Evolutionary conservation across 805 yeast genomes (phyloP).

Genomic region (Myxozyma kluyveri): DNA sequence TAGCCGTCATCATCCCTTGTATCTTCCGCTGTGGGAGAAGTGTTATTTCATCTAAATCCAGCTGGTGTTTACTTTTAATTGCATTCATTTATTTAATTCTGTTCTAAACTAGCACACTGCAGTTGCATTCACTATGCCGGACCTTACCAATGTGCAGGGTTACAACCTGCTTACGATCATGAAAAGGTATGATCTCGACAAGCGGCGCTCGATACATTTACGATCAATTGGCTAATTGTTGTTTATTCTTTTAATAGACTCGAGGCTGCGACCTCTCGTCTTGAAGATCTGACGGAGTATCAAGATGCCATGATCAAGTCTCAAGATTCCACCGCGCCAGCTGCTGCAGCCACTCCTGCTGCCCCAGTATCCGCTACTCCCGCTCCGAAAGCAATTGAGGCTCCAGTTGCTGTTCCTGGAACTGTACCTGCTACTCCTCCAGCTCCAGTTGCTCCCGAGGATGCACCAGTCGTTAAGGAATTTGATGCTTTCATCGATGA

Average conservation of each 20-base stretch:
- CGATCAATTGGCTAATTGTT: background rate
- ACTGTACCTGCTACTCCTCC: constrained; percentile 32
- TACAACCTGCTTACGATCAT: constrained; percentile 78
- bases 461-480: constrained; percentile 30
- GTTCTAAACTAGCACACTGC: background rate
- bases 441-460: constrained; percentile 26
- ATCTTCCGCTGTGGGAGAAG: too few relatives aligned
- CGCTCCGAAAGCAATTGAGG: constrained; percentile 24
- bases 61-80: too few relatives aligned
- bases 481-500: constrained; percentile 56
- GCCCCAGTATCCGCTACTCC: constrained; percentile 29
- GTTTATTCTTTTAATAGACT: constrained; percentile 45
- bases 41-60: too few relatives aligned
- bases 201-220: background rate
- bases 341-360: constrained; percentile 28
- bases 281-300: constrained; percentile 80
- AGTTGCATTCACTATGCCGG: constrained; percentile 27
- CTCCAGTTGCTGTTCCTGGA: constrained; percentile 23
- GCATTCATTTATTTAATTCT: background rate
- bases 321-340: constrained; percentile 11
- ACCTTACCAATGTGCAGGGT: constrained; percentile 44
- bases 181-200: constrained; percentile 49
- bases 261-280: constrained; percentile 89
- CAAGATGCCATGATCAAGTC: constrained; percentile 53
- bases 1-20: too few relatives aligned